Percentiles rank a stretch among this genome's conserved stretches.
Evolutionary conservation across 139 green algal genomes (phyloP).

Genomic region (Asterochloris sp.): DNA sequence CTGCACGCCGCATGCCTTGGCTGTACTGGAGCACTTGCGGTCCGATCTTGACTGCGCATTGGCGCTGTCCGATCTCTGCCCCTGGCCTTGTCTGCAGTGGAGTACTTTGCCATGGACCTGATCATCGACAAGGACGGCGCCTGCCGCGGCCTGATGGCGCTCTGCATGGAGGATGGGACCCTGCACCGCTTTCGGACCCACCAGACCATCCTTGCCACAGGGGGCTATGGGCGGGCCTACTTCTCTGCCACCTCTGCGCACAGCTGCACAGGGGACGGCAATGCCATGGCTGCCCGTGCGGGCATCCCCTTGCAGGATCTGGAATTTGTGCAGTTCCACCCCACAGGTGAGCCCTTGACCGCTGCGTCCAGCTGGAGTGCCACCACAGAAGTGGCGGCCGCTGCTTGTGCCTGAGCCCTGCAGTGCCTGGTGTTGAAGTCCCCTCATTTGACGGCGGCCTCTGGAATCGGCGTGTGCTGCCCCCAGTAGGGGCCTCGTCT

Average conservation of each 20-base stretch:
- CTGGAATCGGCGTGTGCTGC: no score
- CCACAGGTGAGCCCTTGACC: constrained; percentile 55
- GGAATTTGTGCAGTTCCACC: constrained; percentile 98
- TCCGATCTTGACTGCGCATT: no score
- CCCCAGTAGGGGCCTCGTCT: no score
- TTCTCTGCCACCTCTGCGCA: constrained; percentile 96
- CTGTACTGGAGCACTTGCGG: no score
- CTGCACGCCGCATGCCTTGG: no score
- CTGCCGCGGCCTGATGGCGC: constrained; percentile 82
- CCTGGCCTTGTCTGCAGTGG: constrained; percentile 61
- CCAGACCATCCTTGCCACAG: constrained; percentile 95
- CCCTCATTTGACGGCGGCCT: no score
- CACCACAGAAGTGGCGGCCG: no score
- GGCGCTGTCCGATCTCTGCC: neutral
- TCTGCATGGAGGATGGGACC: constrained; percentile 98
- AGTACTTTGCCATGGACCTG: constrained; percentile 98
- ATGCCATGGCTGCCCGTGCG: constrained; percentile 91
- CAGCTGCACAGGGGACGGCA: constrained; percentile 98
- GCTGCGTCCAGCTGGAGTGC: no score
- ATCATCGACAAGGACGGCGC: constrained; percentile 92
- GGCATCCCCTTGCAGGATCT: constrained; percentile 93
- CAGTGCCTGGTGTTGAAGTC: no score
- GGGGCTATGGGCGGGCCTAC: constrained; percentile 95
- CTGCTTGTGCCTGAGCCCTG: no score
- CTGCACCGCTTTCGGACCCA: constrained; percentile 91